Percentiles rank a stretch among this genome's conserved stretches.
Evolutionary conservation across 2,329 filamentous ascomycete genomes (phyloP).

Genomic region (Alternaria gansuensis): DNA sequence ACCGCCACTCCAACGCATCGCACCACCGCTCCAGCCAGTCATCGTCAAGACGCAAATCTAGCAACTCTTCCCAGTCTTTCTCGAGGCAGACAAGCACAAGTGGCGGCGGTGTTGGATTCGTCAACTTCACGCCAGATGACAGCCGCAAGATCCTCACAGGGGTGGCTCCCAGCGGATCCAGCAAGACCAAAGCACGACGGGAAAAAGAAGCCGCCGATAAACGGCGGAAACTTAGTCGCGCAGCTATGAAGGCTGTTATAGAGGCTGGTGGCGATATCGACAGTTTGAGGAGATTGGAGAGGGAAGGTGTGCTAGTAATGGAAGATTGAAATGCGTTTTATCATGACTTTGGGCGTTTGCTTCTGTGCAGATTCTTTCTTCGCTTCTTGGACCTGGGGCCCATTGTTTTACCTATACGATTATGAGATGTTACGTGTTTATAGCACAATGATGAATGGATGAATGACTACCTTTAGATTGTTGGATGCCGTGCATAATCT

Average conservation of each 20-base stretch:
- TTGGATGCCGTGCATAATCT: background rate
- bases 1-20: constrained; percentile 35
- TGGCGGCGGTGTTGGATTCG: constrained; percentile 69
- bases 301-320: constrained; percentile 51
- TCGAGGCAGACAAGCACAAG: constrained; percentile 54
- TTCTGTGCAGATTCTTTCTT: background rate
- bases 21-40: constrained; percentile 21
- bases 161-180: constrained; percentile 88
- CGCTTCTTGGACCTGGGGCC: background rate
- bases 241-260: constrained; percentile 72
- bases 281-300: constrained; percentile 54
- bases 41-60: constrained; percentile 35
- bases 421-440: constrained; percentile 26
- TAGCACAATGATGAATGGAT: constrained; percentile 21
- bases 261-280: constrained; percentile 73
- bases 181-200: constrained; percentile 91
- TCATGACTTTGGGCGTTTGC: background rate
- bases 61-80: constrained; percentile 32
- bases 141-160: constrained; percentile 81
- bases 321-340: constrained; percentile 18
- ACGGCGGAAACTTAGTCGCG: constrained; percentile 72
- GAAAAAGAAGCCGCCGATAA: constrained; percentile 88
- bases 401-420: constrained; percentile 6
- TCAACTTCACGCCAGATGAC: constrained; percentile 89
- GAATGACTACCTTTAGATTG: constrained; percentile 1